Conservation (phyloP, 2,329 filamentous ascomycete species). For the Amphichorda felina region DNA sequence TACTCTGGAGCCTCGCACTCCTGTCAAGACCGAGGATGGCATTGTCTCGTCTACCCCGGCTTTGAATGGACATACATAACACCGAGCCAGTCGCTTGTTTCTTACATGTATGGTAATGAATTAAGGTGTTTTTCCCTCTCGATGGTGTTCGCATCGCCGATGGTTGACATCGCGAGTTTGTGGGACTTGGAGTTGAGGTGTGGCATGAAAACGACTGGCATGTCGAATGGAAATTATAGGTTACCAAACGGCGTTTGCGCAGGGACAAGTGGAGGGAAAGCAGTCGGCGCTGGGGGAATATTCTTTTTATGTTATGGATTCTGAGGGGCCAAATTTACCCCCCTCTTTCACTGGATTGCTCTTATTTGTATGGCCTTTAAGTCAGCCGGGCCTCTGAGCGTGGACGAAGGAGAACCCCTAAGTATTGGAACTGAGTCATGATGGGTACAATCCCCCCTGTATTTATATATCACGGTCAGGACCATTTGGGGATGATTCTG, state of each 20-base stretch:
- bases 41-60: slow-evolving; percentile 10
- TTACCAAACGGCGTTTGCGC: slow-evolving; percentile 1
- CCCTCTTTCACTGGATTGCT: not conserved
- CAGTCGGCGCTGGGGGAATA: slow-evolving; percentile 1
- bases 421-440: too few species aligned
- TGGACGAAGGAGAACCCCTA: too few species aligned
- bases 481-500: not conserved
- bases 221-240: slow-evolving; percentile 1
- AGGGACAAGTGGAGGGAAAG: not conserved
- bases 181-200: not conserved
- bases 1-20: slow-evolving; percentile 15
- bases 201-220: slow-evolving; percentile 3
- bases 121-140: too few species aligned
- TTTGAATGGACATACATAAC: slow-evolving; percentile 11
- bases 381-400: too few species aligned
- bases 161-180: too few species aligned
- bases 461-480: not conserved
- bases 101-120: too few species aligned
- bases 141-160: too few species aligned
- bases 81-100: too few species aligned
- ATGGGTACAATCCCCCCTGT: not conserved
- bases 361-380: not conserved
- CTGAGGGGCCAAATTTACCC: not conserved
- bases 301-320: not conserved
- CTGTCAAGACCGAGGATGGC: slow-evolving; percentile 15